phyloP scores from a whole-genome alignment of 2,329 filamentous ascomycete species.

The Parafenestella ontariensis region DNA sequence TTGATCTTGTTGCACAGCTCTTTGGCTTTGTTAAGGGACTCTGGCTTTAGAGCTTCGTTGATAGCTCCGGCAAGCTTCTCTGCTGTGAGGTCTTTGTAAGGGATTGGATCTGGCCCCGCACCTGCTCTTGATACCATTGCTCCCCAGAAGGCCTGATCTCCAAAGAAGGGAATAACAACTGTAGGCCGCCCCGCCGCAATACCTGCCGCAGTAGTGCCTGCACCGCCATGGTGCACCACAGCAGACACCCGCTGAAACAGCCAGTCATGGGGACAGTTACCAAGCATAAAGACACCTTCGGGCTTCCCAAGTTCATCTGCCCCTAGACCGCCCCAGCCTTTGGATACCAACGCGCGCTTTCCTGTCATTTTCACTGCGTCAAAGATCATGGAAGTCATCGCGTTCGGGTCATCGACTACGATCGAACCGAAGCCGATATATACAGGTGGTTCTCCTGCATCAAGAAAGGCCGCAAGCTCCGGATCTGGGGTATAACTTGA shows the following conservation, averaged over 20 bases:
- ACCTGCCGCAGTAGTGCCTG: conserved; percentile 87
- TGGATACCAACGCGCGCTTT: conserved; percentile 80
- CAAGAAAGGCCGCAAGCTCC: conserved; percentile 49
- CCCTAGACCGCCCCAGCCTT: conserved; percentile 87
- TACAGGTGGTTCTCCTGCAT: conserved; percentile 49
- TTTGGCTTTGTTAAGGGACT: conserved; percentile 45
- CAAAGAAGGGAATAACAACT: conserved; percentile 80
- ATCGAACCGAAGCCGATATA: conserved; percentile 54
- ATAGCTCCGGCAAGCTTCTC: conserved; percentile 49
- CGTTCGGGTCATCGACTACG: conserved; percentile 52
- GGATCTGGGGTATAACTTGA: conserved; percentile 49
- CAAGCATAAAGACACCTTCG: conserved; percentile 80
- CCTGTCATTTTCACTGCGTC: conserved; percentile 61
- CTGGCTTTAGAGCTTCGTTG: conserved; percentile 47
- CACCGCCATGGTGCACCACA: conserved; percentile 87
- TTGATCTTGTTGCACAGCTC: conserved; percentile 49
- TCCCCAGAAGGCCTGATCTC: conserved; percentile 53
- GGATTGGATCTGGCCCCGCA: conserved; percentile 49
- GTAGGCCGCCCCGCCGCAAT: conserved; percentile 81
- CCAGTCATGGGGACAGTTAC: conserved; percentile 89
- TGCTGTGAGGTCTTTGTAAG: conserved; percentile 49
- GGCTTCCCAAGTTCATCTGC: conserved; percentile 70
- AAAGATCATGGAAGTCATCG: conserved; percentile 51
- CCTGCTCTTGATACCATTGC: conserved; percentile 51
- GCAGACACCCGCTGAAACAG: conserved; percentile 80